Percentiles rank a stretch among this genome's conserved stretches.
Evolutionary conservation across 2,329 filamentous ascomycete species (phyloP).

Genomic region (Aspergillus terreus): DNA sequence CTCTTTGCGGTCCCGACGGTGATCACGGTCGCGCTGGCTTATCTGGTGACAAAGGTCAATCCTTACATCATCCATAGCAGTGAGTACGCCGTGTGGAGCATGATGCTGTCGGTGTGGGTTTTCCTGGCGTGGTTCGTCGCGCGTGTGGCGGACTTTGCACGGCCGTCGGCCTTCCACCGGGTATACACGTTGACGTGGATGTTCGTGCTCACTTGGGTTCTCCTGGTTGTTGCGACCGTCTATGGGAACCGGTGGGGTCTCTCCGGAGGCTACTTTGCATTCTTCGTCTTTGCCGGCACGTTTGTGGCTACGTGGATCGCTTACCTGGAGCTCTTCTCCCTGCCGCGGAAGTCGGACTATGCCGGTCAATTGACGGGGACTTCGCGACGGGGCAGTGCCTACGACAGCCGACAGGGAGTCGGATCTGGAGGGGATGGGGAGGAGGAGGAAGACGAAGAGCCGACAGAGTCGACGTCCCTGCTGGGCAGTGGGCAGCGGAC

Average conservation of each 20-base stretch:
- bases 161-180: slow-evolving; percentile 82
- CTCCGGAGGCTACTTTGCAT: slow-evolving; percentile 72
- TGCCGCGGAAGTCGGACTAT: slow-evolving; percentile 69
- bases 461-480: slow-evolving; percentile 56
- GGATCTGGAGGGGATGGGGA: slow-evolving; percentile 27
- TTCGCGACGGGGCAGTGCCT: slow-evolving; percentile 32
- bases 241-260: slow-evolving; percentile 71
- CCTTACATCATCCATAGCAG: slow-evolving; percentile 89
- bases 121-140: slow-evolving; percentile 79
- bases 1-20: slow-evolving; percentile 65
- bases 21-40: slow-evolving; percentile 68
- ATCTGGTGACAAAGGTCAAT: slow-evolving; percentile 76
- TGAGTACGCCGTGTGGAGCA: slow-evolving; percentile 80
- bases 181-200: slow-evolving; percentile 81
- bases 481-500: slow-evolving; percentile 48
- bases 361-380: slow-evolving; percentile 54
- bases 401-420: slow-evolving; percentile 41
- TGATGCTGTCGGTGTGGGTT: slow-evolving; percentile 79
- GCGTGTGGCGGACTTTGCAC: slow-evolving; percentile 70
- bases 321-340: slow-evolving; percentile 73
- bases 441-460: slow-evolving; percentile 37
- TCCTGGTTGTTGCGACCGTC: slow-evolving; percentile 69
- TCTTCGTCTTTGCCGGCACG: slow-evolving; percentile 73
- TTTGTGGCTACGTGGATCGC: slow-evolving; percentile 73
- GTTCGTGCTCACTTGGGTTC: slow-evolving; percentile 68